phyloP scores from a whole-genome alignment of 202 grass and related monocot genomes.

The Schoenoplectus tabernaemontani region DNA sequence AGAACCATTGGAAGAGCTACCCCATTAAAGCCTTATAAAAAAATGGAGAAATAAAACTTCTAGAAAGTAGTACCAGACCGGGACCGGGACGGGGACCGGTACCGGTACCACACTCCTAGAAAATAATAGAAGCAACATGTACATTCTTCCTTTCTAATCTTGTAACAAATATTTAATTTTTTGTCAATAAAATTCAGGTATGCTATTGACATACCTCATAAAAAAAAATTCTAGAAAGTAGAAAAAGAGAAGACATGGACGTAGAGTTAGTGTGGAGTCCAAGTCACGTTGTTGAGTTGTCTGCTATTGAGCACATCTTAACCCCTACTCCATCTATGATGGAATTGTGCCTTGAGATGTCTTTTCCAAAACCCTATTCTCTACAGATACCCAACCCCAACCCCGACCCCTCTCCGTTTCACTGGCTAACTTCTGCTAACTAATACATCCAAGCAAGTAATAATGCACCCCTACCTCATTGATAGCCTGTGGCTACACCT shows the following conservation, averaged over 20 bases:
- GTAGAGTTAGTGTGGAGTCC: conserved; percentile 49
- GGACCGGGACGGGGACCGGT: too few relatives aligned
- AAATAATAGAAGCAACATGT: too few relatives aligned
- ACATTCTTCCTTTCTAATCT: too few relatives aligned
- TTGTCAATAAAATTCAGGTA: too few relatives aligned
- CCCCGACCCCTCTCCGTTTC: background rate
- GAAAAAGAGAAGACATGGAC: conserved; percentile 36
- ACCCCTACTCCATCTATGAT: conserved; percentile 20
- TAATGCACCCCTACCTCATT: conserved; percentile 13
- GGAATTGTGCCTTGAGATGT: conserved; percentile 58
- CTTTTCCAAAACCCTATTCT: conserved; percentile 31
- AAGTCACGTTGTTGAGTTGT: conserved; percentile 58
- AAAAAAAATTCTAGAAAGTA: background rate
- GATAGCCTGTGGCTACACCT: conserved; percentile 6
- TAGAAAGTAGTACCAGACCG: too few relatives aligned
- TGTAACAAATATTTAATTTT: too few relatives aligned
- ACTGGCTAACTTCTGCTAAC: conserved; percentile 24
- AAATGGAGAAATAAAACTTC: too few relatives aligned
- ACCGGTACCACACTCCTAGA: too few relatives aligned
- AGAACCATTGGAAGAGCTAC: too few relatives aligned
- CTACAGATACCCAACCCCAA: conserved; percentile 29
- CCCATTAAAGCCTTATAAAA: too few relatives aligned
- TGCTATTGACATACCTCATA: too few relatives aligned
- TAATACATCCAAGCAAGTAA: conserved; percentile 24
- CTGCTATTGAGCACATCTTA: conserved; percentile 21